Evolutionary conservation across 768 basidiomycete species (phyloP).

Genomic region (Cubamyces lactineus): DNA sequence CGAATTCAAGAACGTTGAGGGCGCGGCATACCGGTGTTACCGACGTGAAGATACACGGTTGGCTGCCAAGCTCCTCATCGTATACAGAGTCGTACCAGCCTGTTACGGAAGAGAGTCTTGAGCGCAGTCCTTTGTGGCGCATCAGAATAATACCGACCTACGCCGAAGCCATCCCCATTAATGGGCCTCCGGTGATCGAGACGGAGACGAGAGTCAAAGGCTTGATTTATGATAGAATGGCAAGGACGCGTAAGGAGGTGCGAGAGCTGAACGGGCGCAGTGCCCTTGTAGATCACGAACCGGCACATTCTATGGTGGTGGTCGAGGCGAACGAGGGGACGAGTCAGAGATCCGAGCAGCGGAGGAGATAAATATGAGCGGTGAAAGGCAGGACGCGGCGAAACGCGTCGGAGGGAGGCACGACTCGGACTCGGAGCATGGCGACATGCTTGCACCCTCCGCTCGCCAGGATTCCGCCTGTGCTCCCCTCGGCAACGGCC

Average conservation of each 20-base stretch:
- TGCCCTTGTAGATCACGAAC: conserved; percentile 95
- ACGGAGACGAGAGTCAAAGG: conserved; percentile 91
- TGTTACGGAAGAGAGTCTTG: conserved; percentile 30
- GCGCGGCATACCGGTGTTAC: conserved; percentile 79
- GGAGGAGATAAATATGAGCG: conserved; percentile 3
- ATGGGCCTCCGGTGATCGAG: conserved; percentile 83
- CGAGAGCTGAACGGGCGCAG: conserved; percentile 87
- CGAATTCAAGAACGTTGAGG: background rate
- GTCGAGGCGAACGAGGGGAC: conserved; percentile 6
- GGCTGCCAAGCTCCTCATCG: conserved; percentile 80
- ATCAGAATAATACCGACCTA: conserved; percentile 55
- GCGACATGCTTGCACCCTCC: conserved; percentile 20
- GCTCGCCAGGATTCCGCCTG: conserved; percentile 7
- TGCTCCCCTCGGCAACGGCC: conserved; percentile 12
- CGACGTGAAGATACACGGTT: conserved; percentile 96
- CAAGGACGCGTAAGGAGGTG: conserved; percentile 94
- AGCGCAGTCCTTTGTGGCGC: background rate
- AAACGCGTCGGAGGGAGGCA: conserved; percentile 9
- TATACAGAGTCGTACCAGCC: conserved; percentile 94
- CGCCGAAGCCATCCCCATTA: conserved; percentile 96
- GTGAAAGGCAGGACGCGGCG: conserved; percentile 6
- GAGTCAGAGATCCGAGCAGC: conserved; percentile 1
- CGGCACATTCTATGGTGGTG: conserved; percentile 64
- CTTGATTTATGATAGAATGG: conserved; percentile 97
- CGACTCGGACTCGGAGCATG: conserved; percentile 1